Evolutionary conservation across 192 early-diverging fungal genomes (phyloP).

Genomic region (Rhizophagus clarus): DNA sequence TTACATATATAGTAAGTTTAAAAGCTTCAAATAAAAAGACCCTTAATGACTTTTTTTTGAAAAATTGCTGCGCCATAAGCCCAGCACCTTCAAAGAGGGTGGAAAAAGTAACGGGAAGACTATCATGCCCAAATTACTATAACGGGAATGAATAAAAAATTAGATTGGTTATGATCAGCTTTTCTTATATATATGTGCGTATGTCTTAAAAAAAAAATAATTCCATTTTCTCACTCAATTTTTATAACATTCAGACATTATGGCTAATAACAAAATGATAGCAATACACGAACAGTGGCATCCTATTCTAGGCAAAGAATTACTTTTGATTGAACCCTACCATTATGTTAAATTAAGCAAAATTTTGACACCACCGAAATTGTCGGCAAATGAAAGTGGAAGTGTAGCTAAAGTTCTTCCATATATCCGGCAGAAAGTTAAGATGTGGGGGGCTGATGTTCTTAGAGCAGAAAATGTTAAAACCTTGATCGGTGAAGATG

Average conservation of each 20-base stretch:
- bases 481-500: slow-evolving; percentile 10
- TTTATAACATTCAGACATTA: background rate
- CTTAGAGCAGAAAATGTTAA: slow-evolving; percentile 30
- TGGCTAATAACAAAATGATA: slow-evolving; percentile 7
- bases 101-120: too few relatives aligned
- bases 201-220: too few relatives aligned
- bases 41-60: too few relatives aligned
- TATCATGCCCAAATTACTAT: too few relatives aligned
- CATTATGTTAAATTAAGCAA: slow-evolving; percentile 10
- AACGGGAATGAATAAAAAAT: too few relatives aligned
- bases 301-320: slow-evolving; percentile 5
- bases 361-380: slow-evolving; percentile 14
- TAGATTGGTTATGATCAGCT: too few relatives aligned
- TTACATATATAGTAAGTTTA: too few relatives aligned
- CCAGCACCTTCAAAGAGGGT: too few relatives aligned
- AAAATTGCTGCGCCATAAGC: too few relatives aligned
- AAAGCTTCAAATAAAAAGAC: too few relatives aligned
- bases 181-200: too few relatives aligned
- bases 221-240: too few relatives aligned
- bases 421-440: slow-evolving; percentile 26
- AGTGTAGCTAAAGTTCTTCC: slow-evolving; percentile 16
- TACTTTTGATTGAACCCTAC: slow-evolving; percentile 13
- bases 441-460: slow-evolving; percentile 28
- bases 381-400: background rate
- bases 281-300: slow-evolving; percentile 26